A percentile compares a stretch with the other conserved stretches of the same genome.
Conservation (phyloP, 2,329 filamentous ascomycete species). For the Diplocarpon rosae region DNA sequence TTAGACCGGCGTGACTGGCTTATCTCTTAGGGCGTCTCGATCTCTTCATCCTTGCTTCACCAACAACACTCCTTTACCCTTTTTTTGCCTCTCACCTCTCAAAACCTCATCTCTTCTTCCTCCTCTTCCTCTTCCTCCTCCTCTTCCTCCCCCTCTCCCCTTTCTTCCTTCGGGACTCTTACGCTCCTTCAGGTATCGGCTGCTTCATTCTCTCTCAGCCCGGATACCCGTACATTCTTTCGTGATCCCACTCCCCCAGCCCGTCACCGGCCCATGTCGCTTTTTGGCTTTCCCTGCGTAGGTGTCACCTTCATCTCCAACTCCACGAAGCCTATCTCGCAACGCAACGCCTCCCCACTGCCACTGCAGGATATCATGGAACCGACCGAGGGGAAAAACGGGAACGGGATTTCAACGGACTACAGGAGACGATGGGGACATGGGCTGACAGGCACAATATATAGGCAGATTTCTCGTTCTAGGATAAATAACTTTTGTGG, state of each 20-base stretch:
- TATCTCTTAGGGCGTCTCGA: too few relatives aligned
- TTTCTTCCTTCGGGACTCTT: slow-evolving; percentile 26
- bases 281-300: slow-evolving; percentile 17
- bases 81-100: not conserved
- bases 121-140: slow-evolving; percentile 1
- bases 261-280: slow-evolving; percentile 5
- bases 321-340: too few relatives aligned
- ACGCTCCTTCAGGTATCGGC: slow-evolving; percentile 30
- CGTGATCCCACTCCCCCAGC: slow-evolving; percentile 3
- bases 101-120: not conserved
- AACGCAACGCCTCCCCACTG: too few relatives aligned
- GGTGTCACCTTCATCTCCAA: slow-evolving; percentile 9
- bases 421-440: not conserved
- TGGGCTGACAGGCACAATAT: slow-evolving; percentile 5
- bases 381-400: too few relatives aligned
- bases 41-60: not conserved
- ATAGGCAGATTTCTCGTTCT: not conserved
- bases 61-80: not conserved
- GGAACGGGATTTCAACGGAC: too few relatives aligned
- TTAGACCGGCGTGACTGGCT: too few relatives aligned
- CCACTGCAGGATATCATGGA: too few relatives aligned
- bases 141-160: slow-evolving; percentile 7
- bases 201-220: slow-evolving; percentile 33
- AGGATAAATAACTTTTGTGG: slow-evolving; percentile 2
- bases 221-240: slow-evolving; percentile 29